Evolutionary conservation across 2,329 filamentous ascomycete genomes (phyloP).

Genomic region (Ophiostoma montium): DNA sequence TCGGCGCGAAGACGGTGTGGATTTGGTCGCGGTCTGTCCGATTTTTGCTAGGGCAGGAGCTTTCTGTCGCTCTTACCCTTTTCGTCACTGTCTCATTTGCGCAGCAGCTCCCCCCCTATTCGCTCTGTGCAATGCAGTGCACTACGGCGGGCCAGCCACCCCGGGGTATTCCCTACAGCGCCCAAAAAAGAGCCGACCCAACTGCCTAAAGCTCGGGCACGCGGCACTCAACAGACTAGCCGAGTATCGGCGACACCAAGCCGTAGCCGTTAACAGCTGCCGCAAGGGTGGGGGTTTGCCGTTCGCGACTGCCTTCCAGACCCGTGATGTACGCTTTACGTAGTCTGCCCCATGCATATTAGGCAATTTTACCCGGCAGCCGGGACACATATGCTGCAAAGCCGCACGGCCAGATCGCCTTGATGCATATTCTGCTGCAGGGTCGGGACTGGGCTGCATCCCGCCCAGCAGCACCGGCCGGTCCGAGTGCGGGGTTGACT

Average conservation of each 20-base stretch:
- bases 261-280: background rate
- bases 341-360: background rate
- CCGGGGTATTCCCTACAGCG: background rate
- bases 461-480: no score
- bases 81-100: background rate
- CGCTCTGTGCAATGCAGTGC: background rate
- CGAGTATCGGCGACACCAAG: slow-evolving; percentile 4
- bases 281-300: background rate
- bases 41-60: background rate
- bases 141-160: background rate
- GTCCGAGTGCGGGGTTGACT: no score
- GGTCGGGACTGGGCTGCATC: no score
- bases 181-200: background rate
- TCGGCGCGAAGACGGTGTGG: slow-evolving; percentile 1
- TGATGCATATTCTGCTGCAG: no score
- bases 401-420: background rate
- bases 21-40: slow-evolving; percentile 1
- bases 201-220: background rate
- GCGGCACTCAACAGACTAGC: background rate
- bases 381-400: background rate
- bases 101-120: background rate
- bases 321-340: background rate
- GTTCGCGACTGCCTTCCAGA: background rate
- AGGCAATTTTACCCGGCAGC: slow-evolving; percentile 1
- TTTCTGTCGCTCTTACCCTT: background rate